phyloP scores from a whole-genome alignment of 2,329 filamentous ascomycete genomes.

The Chalaropsis thielavioides region DNA sequence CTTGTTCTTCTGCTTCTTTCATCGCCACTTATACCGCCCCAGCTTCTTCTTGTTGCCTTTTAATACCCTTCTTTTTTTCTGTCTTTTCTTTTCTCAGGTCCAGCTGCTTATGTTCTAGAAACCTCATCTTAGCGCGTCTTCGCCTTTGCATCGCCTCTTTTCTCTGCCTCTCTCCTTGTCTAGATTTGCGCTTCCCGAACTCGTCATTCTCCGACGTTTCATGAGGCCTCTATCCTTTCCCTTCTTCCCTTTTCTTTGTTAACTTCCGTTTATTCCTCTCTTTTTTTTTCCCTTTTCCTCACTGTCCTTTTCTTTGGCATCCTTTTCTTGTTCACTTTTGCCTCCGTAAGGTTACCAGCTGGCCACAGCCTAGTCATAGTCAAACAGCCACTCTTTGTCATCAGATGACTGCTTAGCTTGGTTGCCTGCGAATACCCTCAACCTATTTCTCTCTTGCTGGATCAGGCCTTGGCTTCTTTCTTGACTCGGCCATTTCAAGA shows the following conservation, averaged over 20 bases:
- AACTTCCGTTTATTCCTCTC: not conserved
- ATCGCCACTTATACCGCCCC: not conserved
- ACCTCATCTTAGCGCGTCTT: slow-evolving; percentile 12
- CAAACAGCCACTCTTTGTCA: slow-evolving; percentile 2
- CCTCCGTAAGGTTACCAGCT: slow-evolving; percentile 5
- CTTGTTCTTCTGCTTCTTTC: not conserved
- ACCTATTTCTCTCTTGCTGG: not conserved
- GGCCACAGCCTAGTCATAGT: slow-evolving; percentile 1
- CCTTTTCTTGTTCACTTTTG: not conserved
- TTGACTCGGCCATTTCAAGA: not conserved
- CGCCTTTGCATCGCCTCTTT: slow-evolving; percentile 14
- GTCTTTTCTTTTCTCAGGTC: slow-evolving; percentile 10
- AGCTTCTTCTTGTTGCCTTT: not conserved
- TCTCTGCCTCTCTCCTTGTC: not conserved
- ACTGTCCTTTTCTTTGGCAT: not conserved
- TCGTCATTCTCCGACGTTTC: not conserved
- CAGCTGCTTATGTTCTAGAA: slow-evolving; percentile 15
- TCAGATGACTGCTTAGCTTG: slow-evolving; percentile 15
- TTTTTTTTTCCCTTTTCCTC: not conserved
- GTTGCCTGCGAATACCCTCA: slow-evolving; percentile 13
- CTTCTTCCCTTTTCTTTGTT: not conserved
- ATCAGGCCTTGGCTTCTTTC: not conserved
- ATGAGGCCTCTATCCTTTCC: not conserved
- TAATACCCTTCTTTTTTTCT: slow-evolving; percentile 4
- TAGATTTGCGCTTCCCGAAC: not conserved